These are phyloP conservation scores for Tympanopsis confertula DNA, from an alignment of 2,329 filamentous ascomycete genomes.

Conservation along the genomic window DNA sequence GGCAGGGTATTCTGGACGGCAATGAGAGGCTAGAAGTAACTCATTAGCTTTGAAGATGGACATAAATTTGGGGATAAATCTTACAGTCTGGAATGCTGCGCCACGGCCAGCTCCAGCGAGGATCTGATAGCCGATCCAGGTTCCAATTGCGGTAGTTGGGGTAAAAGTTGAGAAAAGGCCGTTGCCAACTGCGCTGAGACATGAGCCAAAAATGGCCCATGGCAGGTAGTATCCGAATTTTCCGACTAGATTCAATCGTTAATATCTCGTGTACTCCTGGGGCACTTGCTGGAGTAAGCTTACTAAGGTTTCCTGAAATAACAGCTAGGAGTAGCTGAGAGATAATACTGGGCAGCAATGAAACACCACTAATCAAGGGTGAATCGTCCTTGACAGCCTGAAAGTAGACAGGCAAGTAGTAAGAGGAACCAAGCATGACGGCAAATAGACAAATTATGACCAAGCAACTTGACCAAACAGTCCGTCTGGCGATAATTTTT, in stretches of 20 bases:
- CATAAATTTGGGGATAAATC: not conserved
- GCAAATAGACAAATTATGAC: conserved; percentile 5
- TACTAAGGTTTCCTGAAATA: not conserved
- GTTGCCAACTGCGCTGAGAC: conserved; percentile 10
- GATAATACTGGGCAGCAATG: conserved; percentile 7
- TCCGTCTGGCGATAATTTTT: conserved; percentile 3
- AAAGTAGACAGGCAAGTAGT: conserved; percentile 11
- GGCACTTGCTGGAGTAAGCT: too few species aligned
- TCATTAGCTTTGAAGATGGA: not conserved
- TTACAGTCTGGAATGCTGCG: conserved; percentile 2
- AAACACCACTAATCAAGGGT: conserved; percentile 5
- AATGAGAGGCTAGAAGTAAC: not conserved
- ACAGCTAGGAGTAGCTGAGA: not conserved
- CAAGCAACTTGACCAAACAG: conserved; percentile 2
- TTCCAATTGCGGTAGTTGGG: conserved; percentile 5
- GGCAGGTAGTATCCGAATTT: not conserved
- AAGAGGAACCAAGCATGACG: conserved; percentile 4
- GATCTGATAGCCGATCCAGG: conserved; percentile 15
- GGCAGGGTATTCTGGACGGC: not conserved
- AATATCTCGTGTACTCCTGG: too few species aligned
- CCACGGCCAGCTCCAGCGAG: conserved; percentile 11
- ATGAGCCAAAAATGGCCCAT: not conserved
- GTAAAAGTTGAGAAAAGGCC: conserved; percentile 12
- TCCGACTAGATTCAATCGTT: not conserved
- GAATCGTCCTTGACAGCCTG: conserved; percentile 9